phyloP scores from a whole-genome alignment of 495 filamentous ascomycete genomes.

The Penicillium longicatenatum region DNA sequence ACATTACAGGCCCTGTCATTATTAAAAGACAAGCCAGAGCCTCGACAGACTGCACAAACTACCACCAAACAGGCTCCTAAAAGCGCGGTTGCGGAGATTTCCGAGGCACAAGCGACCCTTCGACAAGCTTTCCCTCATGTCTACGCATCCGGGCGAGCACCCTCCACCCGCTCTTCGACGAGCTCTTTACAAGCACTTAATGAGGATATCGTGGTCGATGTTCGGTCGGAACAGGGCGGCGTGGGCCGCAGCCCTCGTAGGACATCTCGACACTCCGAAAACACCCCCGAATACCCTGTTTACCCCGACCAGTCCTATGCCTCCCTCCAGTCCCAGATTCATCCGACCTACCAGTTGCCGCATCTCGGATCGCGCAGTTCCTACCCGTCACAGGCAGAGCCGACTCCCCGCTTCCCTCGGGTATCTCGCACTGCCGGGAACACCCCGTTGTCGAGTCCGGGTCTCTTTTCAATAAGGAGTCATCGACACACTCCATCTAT shows the following conservation, averaged over 20 bases:
- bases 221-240: constrained; percentile 36
- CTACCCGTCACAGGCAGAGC: constrained; percentile 41
- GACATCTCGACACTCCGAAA: constrained; percentile 35
- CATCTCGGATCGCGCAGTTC: constrained; percentile 44
- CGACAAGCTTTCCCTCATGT: constrained; percentile 44
- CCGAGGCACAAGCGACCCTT: constrained; percentile 38
- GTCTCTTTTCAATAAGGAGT: constrained; percentile 59
- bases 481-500: constrained; percentile 46
- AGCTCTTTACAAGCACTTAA: constrained; percentile 51
- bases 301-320: constrained; percentile 58
- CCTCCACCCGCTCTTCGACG: constrained; percentile 48
- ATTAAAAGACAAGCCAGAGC: constrained; percentile 30
- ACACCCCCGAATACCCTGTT: constrained; percentile 44
- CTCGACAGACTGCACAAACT: constrained; percentile 21
- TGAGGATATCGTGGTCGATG: constrained; percentile 47
- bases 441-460: constrained; percentile 68
- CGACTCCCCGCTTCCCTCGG: constrained; percentile 33
- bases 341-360: constrained; percentile 47
- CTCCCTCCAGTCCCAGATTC: constrained; percentile 50
- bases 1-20: constrained; percentile 21
- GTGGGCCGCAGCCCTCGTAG: constrained; percentile 31
- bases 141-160: constrained; percentile 39
- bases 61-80: constrained; percentile 34
- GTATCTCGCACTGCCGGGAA: constrained; percentile 57
- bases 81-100: constrained; percentile 25